Evolutionary conservation across 202 grass and related monocot species (phyloP).

Genomic region (Panicum hallii): DNA sequence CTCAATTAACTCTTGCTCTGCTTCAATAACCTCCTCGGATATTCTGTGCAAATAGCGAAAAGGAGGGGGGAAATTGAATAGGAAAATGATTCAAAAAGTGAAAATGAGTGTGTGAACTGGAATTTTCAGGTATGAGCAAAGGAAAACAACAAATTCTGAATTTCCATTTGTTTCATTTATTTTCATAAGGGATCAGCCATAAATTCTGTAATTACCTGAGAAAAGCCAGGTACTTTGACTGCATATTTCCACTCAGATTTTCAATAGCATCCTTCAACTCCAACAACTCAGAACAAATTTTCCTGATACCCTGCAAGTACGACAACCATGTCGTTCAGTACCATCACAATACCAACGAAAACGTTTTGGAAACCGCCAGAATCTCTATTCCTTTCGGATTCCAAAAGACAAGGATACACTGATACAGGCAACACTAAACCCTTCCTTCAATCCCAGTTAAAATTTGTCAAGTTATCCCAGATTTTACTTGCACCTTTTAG

Average conservation of each 20-base stretch:
- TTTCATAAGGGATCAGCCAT: not conserved
- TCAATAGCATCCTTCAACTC: slow-evolving; percentile 97
- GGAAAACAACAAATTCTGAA: slow-evolving; percentile 8
- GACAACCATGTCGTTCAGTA: slow-evolving; percentile 14
- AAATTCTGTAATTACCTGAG: slow-evolving; percentile 64
- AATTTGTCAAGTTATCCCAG: not conserved
- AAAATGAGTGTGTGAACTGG: slow-evolving; percentile 1
- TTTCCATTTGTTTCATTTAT: not conserved
- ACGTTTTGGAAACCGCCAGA: slow-evolving; percentile 19
- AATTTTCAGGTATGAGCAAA: slow-evolving; percentile 16
- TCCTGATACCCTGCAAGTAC: slow-evolving; percentile 78
- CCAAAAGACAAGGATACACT: slow-evolving; percentile 21
- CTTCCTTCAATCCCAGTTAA: slow-evolving; percentile 11
- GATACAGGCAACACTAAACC: slow-evolving; percentile 4
- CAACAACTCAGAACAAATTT: slow-evolving; percentile 89
- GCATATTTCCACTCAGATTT: slow-evolving; percentile 82
- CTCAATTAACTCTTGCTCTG: slow-evolving; percentile 86
- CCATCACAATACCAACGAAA: not conserved
- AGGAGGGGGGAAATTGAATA: slow-evolving; percentile 13
- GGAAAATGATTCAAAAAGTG: slow-evolving; percentile 4
- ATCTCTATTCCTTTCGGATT: not conserved
- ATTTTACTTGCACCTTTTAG: slow-evolving; percentile 31
- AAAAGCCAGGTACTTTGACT: slow-evolving; percentile 87
- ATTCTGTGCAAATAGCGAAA: slow-evolving; percentile 58
- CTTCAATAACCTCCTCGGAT: slow-evolving; percentile 93